Base-by-base conservation (phyloP, 768 basidiomycete genomes). In the Serendipita indica region DNA sequence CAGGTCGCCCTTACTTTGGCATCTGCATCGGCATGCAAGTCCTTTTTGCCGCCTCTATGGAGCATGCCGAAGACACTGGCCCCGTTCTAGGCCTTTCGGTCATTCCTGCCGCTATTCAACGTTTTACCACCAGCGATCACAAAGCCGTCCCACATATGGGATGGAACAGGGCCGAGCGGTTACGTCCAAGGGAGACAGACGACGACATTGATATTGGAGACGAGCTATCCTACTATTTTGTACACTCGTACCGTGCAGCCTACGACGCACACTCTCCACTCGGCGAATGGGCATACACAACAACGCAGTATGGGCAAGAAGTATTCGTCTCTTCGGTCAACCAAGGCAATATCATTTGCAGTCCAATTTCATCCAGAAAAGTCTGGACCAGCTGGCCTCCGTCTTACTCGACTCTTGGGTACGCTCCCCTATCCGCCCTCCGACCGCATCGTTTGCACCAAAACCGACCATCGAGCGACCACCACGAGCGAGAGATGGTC, bases 1-100 rank as follows among this genome's bases (percentile, higher is more conserved):
- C 89, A 10, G 94, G 96, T 25, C 80, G 77, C 65, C 96, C 94
- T 1, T 99, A 96, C 72, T 89, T 96, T 71, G 90, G 90, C 35
- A 98, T 99, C 74, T 99, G 96, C 73, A 89, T 99, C 67, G 96
- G 96, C 65, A 85, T 99, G 83, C 96, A 99, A 71, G 81, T 96
- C 60, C 86, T 99, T 62, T 98, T 91, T 72, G 73, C 79, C 60
- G 82, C 86, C 13, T 97, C 94, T 14, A 72, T 79, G 61, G 96
- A 99, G 73, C 83, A 84, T 13, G 77, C 80, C 14, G 49, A 54
- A 7, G 12, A 27, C 22, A 33, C 22, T 22, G 49, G 49, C 7
- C 66, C 69, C 18, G 72, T 73, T 27, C 69, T 66, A n/a, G 93
- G 94, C n/a, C 77, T 98, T 20, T 87, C 82, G 16, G 70, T 90